Evolutionary conservation across 371 early-diverging fungal genomes (phyloP).

Genomic region (Apophysomyces sp.): DNA sequence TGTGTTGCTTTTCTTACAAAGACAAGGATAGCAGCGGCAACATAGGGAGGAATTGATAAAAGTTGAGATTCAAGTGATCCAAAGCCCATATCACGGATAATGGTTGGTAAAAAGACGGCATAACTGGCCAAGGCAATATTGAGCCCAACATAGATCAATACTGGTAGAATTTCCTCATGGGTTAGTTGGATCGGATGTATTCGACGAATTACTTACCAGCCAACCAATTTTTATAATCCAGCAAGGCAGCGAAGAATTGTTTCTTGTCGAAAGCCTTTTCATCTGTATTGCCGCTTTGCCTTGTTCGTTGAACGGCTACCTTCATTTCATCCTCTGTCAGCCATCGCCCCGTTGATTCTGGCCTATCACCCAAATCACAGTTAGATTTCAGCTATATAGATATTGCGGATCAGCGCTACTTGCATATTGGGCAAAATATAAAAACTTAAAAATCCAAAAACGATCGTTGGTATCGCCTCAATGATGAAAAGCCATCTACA

Average conservation of each 20-base stretch:
- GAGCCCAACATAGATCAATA: conserved; percentile 42
- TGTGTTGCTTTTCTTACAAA: conserved; percentile 20
- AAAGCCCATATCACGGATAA: conserved; percentile 39
- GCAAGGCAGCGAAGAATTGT: conserved; percentile 34
- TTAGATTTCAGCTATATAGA: background rate
- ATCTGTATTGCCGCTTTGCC: conserved; percentile 30
- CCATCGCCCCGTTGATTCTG: conserved; percentile 34
- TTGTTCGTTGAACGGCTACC: conserved; percentile 30
- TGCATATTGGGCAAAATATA: conserved; percentile 30
- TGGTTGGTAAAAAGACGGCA: conserved; percentile 41
- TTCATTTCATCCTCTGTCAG: conserved; percentile 36
- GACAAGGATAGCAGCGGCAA: conserved; percentile 28
- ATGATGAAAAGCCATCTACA: conserved; percentile 54
- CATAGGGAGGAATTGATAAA: conserved; percentile 40
- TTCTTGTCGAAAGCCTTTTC: conserved; percentile 28
- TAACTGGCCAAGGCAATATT: conserved; percentile 38
- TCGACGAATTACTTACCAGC: conserved; percentile 18
- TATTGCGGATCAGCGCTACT: background rate
- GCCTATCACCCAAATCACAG: conserved; percentile 6
- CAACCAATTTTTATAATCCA: conserved; percentile 39
- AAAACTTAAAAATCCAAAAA: conserved; percentile 44
- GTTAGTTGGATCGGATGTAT: background rate
- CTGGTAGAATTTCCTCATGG: conserved; percentile 16
- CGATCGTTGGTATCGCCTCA: conserved; percentile 59
- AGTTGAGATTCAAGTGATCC: conserved; percentile 33